Base-by-base conservation (phyloP, 805 yeast species). In the Danielozyma ontarioensis region DNA sequence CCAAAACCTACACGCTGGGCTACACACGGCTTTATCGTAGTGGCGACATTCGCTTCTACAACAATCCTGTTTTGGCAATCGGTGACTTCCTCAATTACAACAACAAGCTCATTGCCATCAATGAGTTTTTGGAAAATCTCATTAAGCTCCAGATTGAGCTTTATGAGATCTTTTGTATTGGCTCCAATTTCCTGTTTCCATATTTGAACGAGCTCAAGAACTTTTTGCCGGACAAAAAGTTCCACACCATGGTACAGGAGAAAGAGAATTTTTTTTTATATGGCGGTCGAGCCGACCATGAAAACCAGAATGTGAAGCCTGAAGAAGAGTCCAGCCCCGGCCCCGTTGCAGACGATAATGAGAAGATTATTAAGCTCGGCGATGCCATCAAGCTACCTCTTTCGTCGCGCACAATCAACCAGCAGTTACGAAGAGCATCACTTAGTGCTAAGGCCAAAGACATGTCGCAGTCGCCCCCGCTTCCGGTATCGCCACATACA, bases 311-410 rank as follows among this genome's bases (percentile, higher is more conserved):
- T 13, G 21, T 17, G 12, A 22, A 23, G 10, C 13, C 19, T 3
- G 39, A 34, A 13, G 47, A 41, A 2, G 32, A 23, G 14, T 13
- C 29, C 15, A 5, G 36, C 41, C 15, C 19, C 27, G 11, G 18
- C 36, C 35, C 22, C 42, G 41, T 14, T 27, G 39, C 5, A 19
- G 22, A 29, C 27, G 30, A 40, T 37, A 30, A 34, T 1, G 65
- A 54, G 30, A 46, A 51, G 18, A 45, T 61, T 12, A 51, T 60
- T 7, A 61, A 58, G 31, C 34, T 57, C n/a, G 66, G 64, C 2
- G 51, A 47, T 25, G 39, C 45, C 2, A 52, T 56, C 15, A 41
- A 39, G 27, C 37, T 44, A 15, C 48, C 48, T 1, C 34, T 44
- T 12, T 39, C 44, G n/a, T 44, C 48, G 8, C 42, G 40, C 21